Evolutionary conservation across 768 basidiomycete species (phyloP).

Genomic region (Xanthoconium purpureum): DNA sequence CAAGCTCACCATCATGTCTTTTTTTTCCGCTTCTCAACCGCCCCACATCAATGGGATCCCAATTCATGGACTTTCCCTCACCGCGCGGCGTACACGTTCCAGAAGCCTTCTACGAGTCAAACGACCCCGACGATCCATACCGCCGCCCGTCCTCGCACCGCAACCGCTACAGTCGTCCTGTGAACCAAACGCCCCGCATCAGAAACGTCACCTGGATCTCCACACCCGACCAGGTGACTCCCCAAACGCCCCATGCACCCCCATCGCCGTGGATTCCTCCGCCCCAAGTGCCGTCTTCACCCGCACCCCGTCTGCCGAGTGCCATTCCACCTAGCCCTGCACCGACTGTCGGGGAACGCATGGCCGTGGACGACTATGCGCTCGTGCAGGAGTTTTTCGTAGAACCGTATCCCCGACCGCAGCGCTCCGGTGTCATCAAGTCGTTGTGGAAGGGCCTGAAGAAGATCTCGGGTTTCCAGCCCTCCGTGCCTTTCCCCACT

Average conservation of each 20-base stretch:
- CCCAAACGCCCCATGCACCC: slow-evolving; percentile 6
- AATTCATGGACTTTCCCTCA: slow-evolving; percentile 18
- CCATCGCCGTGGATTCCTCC: slow-evolving; percentile 5
- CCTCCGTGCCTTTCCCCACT: slow-evolving; percentile 2
- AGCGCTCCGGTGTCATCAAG: slow-evolving; percentile 21
- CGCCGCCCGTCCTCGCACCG: slow-evolving; percentile 6
- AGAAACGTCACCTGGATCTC: slow-evolving; percentile 26
- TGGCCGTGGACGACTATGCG: slow-evolving; percentile 22
- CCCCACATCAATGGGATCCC: slow-evolving; percentile 21
- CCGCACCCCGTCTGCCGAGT: slow-evolving; percentile 12
- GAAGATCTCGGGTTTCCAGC: slow-evolving; percentile 24
- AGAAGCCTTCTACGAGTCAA: slow-evolving; percentile 7
- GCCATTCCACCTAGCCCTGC: slow-evolving; percentile 19
- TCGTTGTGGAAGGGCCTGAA: slow-evolving; percentile 35
- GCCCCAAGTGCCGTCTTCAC: slow-evolving; percentile 5
- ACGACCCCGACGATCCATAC: slow-evolving; percentile 9
- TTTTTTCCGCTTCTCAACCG: background rate
- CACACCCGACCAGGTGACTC: slow-evolving; percentile 12
- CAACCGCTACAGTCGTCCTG: slow-evolving; percentile 23
- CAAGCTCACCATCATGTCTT: background rate
- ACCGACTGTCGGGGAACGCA: slow-evolving; percentile 30
- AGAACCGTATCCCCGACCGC: slow-evolving; percentile 9
- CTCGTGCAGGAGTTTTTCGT: background rate
- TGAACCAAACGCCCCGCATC: slow-evolving; percentile 19
- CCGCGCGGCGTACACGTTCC: slow-evolving; percentile 24